Evolutionary conservation across 2,329 filamentous ascomycete species (phyloP).

Genomic region (Botrytis paeoniae): DNA sequence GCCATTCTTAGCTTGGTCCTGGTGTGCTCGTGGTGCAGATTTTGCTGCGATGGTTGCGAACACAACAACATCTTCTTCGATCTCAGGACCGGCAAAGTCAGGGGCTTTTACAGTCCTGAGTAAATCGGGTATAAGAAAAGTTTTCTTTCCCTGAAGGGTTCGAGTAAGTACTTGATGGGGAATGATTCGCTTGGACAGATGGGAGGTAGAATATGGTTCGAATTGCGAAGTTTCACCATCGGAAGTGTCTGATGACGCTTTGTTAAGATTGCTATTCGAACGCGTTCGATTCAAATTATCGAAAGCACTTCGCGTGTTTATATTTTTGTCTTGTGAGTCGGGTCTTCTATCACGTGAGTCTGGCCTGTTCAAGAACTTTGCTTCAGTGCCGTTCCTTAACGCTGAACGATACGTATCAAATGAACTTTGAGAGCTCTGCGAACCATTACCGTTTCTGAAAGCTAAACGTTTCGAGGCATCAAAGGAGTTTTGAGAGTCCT

Average conservation of each 20-base stretch:
- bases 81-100: constrained; percentile 73
- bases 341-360: constrained; percentile 6
- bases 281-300: constrained; percentile 19
- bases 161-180: constrained; percentile 78
- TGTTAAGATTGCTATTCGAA: constrained; percentile 30
- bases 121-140: constrained; percentile 76
- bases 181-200: constrained; percentile 78
- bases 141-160: constrained; percentile 73
- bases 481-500: constrained; percentile 19
- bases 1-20: constrained; percentile 48
- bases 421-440: constrained; percentile 17
- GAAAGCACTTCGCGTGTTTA: background rate
- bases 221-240: constrained; percentile 61
- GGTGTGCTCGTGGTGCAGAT: constrained; percentile 69
- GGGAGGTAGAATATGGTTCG: constrained; percentile 81
- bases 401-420: constrained; percentile 14
- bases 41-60: constrained; percentile 87
- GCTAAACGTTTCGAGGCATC: constrained; percentile 18
- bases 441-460: constrained; percentile 23
- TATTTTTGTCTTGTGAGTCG: constrained; percentile 7
- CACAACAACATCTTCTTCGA: constrained; percentile 85
- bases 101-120: constrained; percentile 79
- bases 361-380: constrained; percentile 16
- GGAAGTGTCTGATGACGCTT: constrained; percentile 34
- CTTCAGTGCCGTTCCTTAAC: constrained; percentile 10